Percentiles rank a stretch among this genome's conserved stretches.
phyloP scores from a whole-genome alignment of 2,329 filamentous ascomycete species.

The Camptophora hylomeconis region DNA sequence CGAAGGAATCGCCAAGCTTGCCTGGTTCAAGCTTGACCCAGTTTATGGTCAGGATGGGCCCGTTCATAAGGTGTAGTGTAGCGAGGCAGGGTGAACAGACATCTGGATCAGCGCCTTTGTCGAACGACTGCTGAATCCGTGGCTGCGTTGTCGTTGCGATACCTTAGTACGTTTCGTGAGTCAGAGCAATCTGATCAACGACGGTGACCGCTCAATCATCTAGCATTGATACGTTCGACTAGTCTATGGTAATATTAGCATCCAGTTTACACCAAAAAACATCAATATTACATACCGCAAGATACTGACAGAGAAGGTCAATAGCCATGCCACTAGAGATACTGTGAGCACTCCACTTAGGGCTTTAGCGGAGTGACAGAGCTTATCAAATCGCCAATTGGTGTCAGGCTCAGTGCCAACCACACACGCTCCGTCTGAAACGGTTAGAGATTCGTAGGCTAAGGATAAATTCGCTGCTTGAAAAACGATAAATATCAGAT shows the following conservation, averaged over 20 bases:
- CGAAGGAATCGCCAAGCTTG: conserved; percentile 33
- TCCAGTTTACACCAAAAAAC: conserved; percentile 1
- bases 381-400: conserved; percentile 19
- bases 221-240: conserved; percentile 22
- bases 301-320: conserved; percentile 78
- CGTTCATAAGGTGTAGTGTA: conserved; percentile 30
- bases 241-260: conserved; percentile 24
- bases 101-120: no score
- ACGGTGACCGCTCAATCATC: no score
- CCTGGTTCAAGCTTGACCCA: conserved; percentile 49
- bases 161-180: no score
- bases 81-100: no score
- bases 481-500: conserved; percentile 95
- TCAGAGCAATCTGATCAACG: no score
- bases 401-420: conserved; percentile 27
- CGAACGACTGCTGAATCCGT: no score
- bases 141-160: no score
- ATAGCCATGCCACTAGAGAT: conserved; percentile 75
- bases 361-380: conserved; percentile 54
- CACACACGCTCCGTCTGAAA: conserved; percentile 47
- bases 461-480: conserved; percentile 85
- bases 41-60: conserved; percentile 45
- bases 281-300: conserved; percentile 40
- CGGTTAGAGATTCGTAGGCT: conserved; percentile 69
- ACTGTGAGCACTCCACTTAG: conserved; percentile 68